phyloP scores from a whole-genome alignment of 192 early-diverging fungal genomes.

The Umbelopsis sp. region DNA sequence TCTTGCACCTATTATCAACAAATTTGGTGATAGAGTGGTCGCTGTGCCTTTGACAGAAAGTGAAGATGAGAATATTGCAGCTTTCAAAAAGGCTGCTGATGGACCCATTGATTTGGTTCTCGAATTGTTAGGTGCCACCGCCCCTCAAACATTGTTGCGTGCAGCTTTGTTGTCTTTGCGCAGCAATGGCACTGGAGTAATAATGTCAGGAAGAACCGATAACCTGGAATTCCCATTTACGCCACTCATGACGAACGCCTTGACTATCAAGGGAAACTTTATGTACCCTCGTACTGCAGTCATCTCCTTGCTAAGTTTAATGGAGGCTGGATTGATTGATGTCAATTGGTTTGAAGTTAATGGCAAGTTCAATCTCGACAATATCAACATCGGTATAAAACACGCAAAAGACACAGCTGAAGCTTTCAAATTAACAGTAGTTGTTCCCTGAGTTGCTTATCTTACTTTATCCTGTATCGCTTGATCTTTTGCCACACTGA shows the following conservation, averaged over 20 bases:
- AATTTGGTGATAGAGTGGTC: constrained; percentile 29
- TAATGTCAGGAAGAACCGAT: constrained; percentile 24
- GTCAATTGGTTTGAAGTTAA: constrained; percentile 21
- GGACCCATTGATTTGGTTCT: constrained; percentile 33
- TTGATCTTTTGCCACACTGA: too few relatives aligned
- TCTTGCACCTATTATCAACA: constrained; percentile 23
- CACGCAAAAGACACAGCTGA: not conserved
- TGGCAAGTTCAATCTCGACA: constrained; percentile 3
- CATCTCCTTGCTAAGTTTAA: constrained; percentile 26
- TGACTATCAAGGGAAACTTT: constrained; percentile 40
- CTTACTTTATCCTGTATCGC: too few relatives aligned
- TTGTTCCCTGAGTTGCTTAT: not conserved
- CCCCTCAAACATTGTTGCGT: constrained; percentile 19
- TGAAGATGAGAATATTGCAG: constrained; percentile 29
- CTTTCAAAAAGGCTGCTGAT: constrained; percentile 31
- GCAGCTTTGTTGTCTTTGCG: constrained; percentile 32
- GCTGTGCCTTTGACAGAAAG: constrained; percentile 26
- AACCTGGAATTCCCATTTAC: constrained; percentile 24
- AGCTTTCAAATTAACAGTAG: not conserved
- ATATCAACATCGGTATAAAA: constrained; percentile 4
- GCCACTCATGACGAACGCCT: constrained; percentile 28
- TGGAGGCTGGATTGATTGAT: constrained; percentile 35
- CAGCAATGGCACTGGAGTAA: constrained; percentile 18
- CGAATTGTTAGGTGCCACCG: constrained; percentile 31
- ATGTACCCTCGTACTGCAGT: constrained; percentile 33